A percentile compares a stretch with the other conserved stretches of the same genome.
These are phyloP conservation scores for Aspergillus haitiensis DNA, from an alignment of 495 filamentous ascomycete species.

Conservation along the genomic window DNA sequence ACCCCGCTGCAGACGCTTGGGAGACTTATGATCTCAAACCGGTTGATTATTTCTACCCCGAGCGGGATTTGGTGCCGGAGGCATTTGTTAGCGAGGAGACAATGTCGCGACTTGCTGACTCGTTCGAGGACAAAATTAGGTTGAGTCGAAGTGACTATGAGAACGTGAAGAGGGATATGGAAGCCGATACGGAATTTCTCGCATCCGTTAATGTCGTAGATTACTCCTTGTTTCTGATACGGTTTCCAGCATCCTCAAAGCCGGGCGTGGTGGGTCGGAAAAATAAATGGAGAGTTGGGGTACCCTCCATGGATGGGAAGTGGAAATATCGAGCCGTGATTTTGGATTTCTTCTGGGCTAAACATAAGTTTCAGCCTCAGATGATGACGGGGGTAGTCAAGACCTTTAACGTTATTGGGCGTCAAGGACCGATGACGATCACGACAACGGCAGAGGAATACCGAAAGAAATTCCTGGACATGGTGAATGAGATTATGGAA, in stretches of 20 bases:
- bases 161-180: conserved; percentile 47
- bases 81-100: conserved; percentile 58
- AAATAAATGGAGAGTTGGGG: conserved; percentile 56
- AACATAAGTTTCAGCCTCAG: conserved; percentile 61
- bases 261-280: conserved; percentile 25
- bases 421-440: conserved; percentile 67
- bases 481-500: conserved; percentile 59
- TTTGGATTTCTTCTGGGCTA: conserved; percentile 72
- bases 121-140: conserved; percentile 63
- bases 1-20: conserved; percentile 50
- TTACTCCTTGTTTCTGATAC: conserved; percentile 67
- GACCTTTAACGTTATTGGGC: conserved; percentile 57
- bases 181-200: conserved; percentile 60
- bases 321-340: conserved; percentile 63
- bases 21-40: conserved; percentile 73
- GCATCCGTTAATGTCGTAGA: conserved; percentile 62
- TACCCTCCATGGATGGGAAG: conserved; percentile 58
- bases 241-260: conserved; percentile 48
- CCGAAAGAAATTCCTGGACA: conserved; percentile 60
- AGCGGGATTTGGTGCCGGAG: conserved; percentile 63
- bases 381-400: conserved; percentile 62
- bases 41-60: conserved; percentile 68
- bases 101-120: conserved; percentile 58
- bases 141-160: conserved; percentile 52
- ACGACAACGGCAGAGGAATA: conserved; percentile 68